Conservation (phyloP, 208 protist genomes). For the Plasmodiophora brassicae region DNA sequence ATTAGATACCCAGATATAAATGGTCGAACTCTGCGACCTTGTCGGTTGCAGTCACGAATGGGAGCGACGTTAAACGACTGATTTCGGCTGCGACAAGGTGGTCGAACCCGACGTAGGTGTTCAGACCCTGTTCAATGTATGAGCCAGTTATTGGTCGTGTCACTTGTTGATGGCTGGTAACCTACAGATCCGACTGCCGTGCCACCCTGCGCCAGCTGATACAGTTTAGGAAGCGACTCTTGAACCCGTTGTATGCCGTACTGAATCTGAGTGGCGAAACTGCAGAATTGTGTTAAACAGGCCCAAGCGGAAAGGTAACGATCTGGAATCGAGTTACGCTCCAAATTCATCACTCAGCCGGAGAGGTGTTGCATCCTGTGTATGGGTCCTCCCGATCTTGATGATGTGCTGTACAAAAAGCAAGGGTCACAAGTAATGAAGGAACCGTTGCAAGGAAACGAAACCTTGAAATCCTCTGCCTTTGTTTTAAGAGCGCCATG, state of each 20-base stretch:
- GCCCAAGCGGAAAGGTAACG: too few species aligned
- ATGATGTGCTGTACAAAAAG: constrained; percentile 63
- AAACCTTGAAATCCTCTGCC: constrained; percentile 58
- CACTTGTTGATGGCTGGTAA: not conserved
- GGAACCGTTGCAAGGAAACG: too few species aligned
- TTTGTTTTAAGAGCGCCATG: constrained; percentile 59
- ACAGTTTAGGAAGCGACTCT: constrained; percentile 55
- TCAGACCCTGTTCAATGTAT: constrained; percentile 63
- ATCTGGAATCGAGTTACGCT: constrained; percentile 34
- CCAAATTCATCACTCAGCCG: constrained; percentile 73
- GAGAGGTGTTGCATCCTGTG: constrained; percentile 78
- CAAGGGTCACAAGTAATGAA: too few species aligned
- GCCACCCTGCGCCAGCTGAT: constrained; percentile 74
- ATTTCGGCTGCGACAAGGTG: constrained; percentile 56
- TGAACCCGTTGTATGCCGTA: constrained; percentile 62
- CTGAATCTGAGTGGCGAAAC: constrained; percentile 68
- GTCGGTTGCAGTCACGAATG: constrained; percentile 65
- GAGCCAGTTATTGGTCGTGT: not conserved
- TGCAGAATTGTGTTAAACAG: too few species aligned
- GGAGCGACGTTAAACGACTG: constrained; percentile 54
- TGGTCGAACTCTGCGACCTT: constrained; percentile 46
- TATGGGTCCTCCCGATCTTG: constrained; percentile 84
- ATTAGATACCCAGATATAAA: not conserved
- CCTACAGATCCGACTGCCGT: constrained; percentile 77
- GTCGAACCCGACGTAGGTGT: constrained; percentile 63